A percentile compares a stretch with the other conserved stretches of the same genome.
Conservation (phyloP, 163 green algal genomes). For the Trebouxia gelatinosa region DNA sequence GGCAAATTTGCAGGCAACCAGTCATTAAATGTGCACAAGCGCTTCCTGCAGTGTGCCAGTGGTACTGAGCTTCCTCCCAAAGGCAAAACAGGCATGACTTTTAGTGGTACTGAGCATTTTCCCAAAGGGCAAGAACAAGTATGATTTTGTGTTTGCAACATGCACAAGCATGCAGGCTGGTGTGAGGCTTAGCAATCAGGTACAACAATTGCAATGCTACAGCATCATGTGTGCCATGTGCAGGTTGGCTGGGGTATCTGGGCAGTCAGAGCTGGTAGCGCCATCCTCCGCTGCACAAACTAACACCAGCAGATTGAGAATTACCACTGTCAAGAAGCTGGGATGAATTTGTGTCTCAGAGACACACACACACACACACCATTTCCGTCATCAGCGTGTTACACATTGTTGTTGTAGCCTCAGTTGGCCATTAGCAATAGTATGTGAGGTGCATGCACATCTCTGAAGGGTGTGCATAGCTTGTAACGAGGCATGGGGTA, state of each 20-base stretch:
- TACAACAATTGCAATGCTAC: background rate
- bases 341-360: background rate
- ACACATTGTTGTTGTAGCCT: too few species aligned
- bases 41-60: background rate
- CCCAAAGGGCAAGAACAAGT: background rate
- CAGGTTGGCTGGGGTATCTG: conserved; percentile 10
- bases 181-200: too few species aligned
- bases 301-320: background rate
- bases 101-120: background rate
- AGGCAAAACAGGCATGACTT: background rate
- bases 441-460: too few species aligned
- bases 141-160: background rate
- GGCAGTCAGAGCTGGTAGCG: background rate
- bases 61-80: background rate
- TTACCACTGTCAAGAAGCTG: conserved; percentile 1
- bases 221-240: too few species aligned
- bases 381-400: too few species aligned
- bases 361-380: too few species aligned
- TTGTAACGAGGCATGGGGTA: too few species aligned
- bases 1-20: too few species aligned
- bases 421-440: too few species aligned
- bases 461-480: too few species aligned
- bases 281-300: conserved; percentile 4
- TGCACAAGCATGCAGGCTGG: background rate
- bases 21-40: too few species aligned